Evolutionary conservation across 2,329 filamentous ascomycete species (phyloP).

Genomic region (Penicillium nordicum): DNA sequence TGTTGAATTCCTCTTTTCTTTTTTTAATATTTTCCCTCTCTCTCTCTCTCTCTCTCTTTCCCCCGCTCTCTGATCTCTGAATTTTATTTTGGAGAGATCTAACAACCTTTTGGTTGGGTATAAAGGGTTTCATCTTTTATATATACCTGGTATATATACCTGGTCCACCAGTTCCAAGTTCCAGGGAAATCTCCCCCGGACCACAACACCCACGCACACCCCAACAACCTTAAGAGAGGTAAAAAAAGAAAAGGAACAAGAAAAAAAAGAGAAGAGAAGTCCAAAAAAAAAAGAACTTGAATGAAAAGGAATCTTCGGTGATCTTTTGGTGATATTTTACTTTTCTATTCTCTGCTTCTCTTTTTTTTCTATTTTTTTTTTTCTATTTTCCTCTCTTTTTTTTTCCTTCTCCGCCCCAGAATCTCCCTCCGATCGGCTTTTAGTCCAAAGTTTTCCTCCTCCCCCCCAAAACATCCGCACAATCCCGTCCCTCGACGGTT

Average conservation of each 20-base stretch:
- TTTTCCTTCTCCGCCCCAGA: conserved; percentile 10
- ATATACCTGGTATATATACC: too few species aligned
- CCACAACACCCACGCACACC: too few species aligned
- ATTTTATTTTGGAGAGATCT: background rate
- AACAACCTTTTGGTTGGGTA: too few species aligned
- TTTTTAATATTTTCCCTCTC: conserved; percentile 1
- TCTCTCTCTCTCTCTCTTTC: background rate
- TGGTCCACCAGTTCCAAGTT: background rate
- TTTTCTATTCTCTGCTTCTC: conserved; percentile 14
- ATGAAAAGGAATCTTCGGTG: conserved; percentile 13
- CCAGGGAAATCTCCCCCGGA: background rate
- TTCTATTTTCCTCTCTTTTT: background rate
- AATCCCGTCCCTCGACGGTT: conserved; percentile 13
- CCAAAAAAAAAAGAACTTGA: conserved; percentile 3
- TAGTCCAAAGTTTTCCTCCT: conserved; percentile 12
- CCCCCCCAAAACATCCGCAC: conserved; percentile 6
- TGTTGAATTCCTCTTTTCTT: conserved; percentile 14
- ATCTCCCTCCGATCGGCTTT: conserved; percentile 14
- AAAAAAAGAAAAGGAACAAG: background rate
- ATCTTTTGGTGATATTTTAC: conserved; percentile 17
- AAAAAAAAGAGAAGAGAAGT: conserved; percentile 2
- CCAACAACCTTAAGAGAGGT: background rate
- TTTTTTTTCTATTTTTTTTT: conserved; percentile 7
- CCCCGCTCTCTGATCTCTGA: conserved; percentile 1
- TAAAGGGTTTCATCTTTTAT: background rate